These are phyloP conservation scores for Diaporthe citri DNA, from an alignment of 2,329 filamentous ascomycete genomes.

Conservation along the genomic window DNA sequence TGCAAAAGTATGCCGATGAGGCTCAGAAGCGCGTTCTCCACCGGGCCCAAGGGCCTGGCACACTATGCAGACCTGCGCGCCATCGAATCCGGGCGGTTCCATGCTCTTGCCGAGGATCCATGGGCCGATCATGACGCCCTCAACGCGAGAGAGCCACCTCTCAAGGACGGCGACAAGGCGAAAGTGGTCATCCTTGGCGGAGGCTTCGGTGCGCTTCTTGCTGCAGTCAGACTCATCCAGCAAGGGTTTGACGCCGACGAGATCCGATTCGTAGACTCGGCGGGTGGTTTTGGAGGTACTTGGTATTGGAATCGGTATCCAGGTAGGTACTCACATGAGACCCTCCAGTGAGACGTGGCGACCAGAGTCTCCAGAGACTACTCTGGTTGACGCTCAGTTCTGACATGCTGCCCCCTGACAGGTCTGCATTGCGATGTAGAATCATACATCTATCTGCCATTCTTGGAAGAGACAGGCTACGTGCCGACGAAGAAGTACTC, in stretches of 20 bases:
- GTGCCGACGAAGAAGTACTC: conserved; percentile 62
- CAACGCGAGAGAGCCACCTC: conserved; percentile 42
- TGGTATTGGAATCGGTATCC: conserved; percentile 31
- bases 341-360: too few species aligned
- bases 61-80: conserved; percentile 50
- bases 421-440: conserved; percentile 47
- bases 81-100: conserved; percentile 39
- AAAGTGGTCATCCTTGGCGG: conserved; percentile 48
- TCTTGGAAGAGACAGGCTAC: conserved; percentile 37
- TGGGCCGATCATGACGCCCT: conserved; percentile 51
- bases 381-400: not conserved
- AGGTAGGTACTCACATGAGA: not conserved
- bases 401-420: not conserved
- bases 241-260: conserved; percentile 50
- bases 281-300: conserved; percentile 21
- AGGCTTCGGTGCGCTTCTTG: conserved; percentile 51
- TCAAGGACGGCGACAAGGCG: conserved; percentile 20
- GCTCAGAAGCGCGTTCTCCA: conserved; percentile 49
- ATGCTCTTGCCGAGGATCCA: conserved; percentile 49
- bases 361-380: too few species aligned
- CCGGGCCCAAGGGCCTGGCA: conserved; percentile 46
- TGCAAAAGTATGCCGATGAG: conserved; percentile 50
- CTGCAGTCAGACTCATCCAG: conserved; percentile 51
- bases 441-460: conserved; percentile 39
- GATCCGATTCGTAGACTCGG: conserved; percentile 47